Evolutionary conservation across 345 rosid species (phyloP), one percentile per base, ranked within the genome.

Genomic region (Passiflora organensis): DNA sequence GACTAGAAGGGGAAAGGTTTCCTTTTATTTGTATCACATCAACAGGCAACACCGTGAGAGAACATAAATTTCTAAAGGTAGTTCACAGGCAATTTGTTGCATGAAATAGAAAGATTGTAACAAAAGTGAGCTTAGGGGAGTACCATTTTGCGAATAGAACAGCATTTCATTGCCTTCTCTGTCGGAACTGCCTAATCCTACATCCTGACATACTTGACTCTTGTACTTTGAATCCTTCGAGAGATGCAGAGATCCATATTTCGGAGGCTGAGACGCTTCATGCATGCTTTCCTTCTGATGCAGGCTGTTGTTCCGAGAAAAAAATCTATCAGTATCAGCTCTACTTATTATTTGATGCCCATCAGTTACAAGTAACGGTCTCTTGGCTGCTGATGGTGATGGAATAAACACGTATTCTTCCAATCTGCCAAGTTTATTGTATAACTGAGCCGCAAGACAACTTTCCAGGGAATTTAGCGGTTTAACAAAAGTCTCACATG

Each of bases 381-480:
- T 76, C 51, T 56, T 39, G 15, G 63, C 45, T 51, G 63, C 56
- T 51, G 80, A 60, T 13, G 79, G 73, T 15, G 87, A 74, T 47
- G 78, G 79, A 59, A 62, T 67, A 56, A 52, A 73, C 58, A 76
- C 49, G 51, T 72, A 64, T 41, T 80, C 89, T 63, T 75, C 86
- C 76, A 70, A 73, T 49, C 66, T 62, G 19, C 65, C 38, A 14
- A 68, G 76, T 56, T 76, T 77, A 43, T 72, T 64, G 51, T 75
- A 79, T 56, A 90, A 59, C 70, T 84, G 94, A 65, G 96, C 77
- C 78, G 82, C 51, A 16, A 81, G 67, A 41, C 89, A 77, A 47
- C 83, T 78, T 66, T 77, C 94, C 28, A 81, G 56, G 55, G 89
- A 81, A 67, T 41, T 82, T 36, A 72, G n/a, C 3, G 43, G 43